Evolutionary conservation across 441 rosid species (phyloP), one percentile per base, ranked within the genome.

Genomic region (Aquilaria agallochum): DNA sequence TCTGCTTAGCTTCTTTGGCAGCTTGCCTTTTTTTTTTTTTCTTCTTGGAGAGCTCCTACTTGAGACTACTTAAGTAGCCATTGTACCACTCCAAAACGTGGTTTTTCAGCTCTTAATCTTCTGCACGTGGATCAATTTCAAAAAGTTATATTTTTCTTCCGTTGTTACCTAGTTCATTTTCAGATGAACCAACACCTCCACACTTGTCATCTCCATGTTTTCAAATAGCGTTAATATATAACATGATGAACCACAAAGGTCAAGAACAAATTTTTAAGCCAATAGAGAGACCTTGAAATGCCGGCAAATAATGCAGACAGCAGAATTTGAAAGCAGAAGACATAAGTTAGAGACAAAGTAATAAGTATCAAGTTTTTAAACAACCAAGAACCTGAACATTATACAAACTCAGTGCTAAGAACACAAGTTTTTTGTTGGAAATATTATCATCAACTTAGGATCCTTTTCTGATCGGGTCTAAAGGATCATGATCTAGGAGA

Each of bases 1-100:
- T 94, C 81, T 94, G 97, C 76, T 97, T 83, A 57, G 97, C 99
- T 75, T 94, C 99, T 79, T 94, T 94, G 99, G 99, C 46, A 94
- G 82, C 67, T 94, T 94, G 8, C 99, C 99, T 20, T 20, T 20
- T 20, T 78, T 94, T 94, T 89, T 94, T 94, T 78, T 88, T 94
- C 73, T 94, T 94, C 90, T 94, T 94, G 55, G 99, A 94, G 45
- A 94, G 92, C 65, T 94, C 96, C 68, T 91, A 95, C 78, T 91
- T 91, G 14, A 94, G 83, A 73, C 97, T 91, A 58, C 99, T 83
- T 58, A 90, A 78, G 73, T 91, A 90, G 50, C 99, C 99, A 55
- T 95, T 87, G 51, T 94, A 94, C 73, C 90, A 91, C 78, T 77
- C 84, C 72, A 91, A 66, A 55, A 94, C 69, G 44, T 91, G 99